Percentiles rank a stretch among this genome's conserved stretches.
Evolutionary conservation across 192 early-diverging fungal genomes (phyloP).

Genomic region (Lunasporangiospora selenospora): DNA sequence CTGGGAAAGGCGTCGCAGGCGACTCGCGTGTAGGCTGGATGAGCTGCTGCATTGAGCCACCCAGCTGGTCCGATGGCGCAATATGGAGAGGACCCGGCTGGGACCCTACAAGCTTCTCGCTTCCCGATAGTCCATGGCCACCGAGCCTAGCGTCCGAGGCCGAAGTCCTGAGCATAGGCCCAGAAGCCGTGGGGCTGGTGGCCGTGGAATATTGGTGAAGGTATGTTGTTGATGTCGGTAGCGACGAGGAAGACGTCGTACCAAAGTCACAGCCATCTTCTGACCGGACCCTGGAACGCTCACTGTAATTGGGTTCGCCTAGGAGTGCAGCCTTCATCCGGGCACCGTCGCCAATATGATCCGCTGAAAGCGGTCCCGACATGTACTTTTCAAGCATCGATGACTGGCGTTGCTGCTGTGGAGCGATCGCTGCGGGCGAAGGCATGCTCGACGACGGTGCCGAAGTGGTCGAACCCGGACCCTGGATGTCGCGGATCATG

Average conservation of each 20-base stretch:
- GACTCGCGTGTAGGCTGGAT: conserved; percentile 17
- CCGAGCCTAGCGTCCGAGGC: conserved; percentile 16
- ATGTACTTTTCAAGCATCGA: conserved; percentile 15
- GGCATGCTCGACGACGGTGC: not conserved
- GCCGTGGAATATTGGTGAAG: not conserved
- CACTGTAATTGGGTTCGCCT: not conserved
- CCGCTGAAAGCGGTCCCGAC: conserved; percentile 32
- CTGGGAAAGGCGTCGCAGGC: conserved; percentile 28
- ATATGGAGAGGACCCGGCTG: conserved; percentile 19
- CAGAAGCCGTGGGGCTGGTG: not conserved
- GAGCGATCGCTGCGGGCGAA: conserved; percentile 3
- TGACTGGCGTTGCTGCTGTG: conserved; percentile 24
- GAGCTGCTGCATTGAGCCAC: too few species aligned
- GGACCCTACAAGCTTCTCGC: too few species aligned
- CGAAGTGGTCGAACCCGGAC: conserved; percentile 3
- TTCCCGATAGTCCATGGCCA: too few species aligned
- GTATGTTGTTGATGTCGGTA: not conserved
- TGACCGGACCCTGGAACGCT: conserved; percentile 20
- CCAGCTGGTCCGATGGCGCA: not conserved
- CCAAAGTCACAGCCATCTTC: conserved; percentile 13
- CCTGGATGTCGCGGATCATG: conserved; percentile 35
- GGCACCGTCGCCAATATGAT: conserved; percentile 21
- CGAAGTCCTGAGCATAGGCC: conserved; percentile 8
- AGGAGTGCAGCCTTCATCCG: conserved; percentile 20
- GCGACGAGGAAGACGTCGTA: not conserved